These are phyloP conservation scores for Nothomitra cinnamomea DNA, from an alignment of 2,329 filamentous ascomycete species.

Conservation along the genomic window DNA sequence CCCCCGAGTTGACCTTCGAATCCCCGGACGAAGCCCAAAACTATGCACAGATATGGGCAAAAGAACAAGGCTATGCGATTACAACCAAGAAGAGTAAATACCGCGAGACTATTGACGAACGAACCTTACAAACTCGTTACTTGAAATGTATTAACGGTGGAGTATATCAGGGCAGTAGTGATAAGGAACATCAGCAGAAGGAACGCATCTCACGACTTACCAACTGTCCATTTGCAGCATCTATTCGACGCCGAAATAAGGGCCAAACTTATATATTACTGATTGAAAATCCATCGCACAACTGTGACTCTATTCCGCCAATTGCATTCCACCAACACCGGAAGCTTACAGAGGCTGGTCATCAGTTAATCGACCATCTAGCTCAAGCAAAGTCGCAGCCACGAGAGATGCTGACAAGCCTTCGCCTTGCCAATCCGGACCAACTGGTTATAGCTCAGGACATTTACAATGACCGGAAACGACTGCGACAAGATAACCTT, in stretches of 20 bases:
- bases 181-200: not conserved
- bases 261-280: not conserved
- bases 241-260: not conserved
- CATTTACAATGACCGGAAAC: not conserved
- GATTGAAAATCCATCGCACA: not conserved
- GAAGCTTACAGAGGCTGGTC: not conserved
- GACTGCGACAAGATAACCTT: not conserved
- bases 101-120: not conserved
- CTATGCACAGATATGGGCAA: not conserved
- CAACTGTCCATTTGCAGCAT: constrained; percentile 1
- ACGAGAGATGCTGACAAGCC: not conserved
- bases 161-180: not conserved
- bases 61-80: constrained; percentile 1
- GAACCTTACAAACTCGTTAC: not conserved
- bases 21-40: not conserved
- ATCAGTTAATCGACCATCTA: not conserved
- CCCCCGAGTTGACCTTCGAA: not conserved
- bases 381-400: not conserved
- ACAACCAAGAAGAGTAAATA: not conserved
- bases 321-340: not conserved
- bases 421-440: not conserved
- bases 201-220: not conserved
- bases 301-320: not conserved
- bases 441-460: not conserved
- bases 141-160: not conserved